Evolutionary conservation across 1,139 yeast genomes (phyloP).

Genomic region (Arxiozyma slooffiae): DNA sequence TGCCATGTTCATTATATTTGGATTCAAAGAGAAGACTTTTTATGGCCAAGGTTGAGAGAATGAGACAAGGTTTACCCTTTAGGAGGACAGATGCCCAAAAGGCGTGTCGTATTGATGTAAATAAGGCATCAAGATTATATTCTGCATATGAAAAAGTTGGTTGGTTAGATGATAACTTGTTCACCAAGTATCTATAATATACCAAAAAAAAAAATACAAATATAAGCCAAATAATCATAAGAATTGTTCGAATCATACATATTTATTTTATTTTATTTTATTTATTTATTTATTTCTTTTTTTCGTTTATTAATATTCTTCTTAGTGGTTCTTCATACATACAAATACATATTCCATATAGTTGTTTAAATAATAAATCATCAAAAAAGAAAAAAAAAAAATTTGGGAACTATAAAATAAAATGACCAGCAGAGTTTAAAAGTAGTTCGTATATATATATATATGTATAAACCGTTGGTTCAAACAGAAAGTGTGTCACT

Average conservation of each 20-base stretch:
- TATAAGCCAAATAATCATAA: background rate
- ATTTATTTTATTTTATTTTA: too few species aligned
- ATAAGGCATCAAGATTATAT: slow-evolving; percentile 84
- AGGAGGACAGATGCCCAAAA: slow-evolving; percentile 97
- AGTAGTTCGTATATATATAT: background rate
- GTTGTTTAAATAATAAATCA: background rate
- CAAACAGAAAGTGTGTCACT: too few species aligned
- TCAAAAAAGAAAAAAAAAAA: too few species aligned
- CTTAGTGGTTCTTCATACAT: background rate
- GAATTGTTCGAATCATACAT: background rate
- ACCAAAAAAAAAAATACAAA: background rate
- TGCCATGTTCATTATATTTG: slow-evolving; percentile 78
- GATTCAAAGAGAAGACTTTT: slow-evolving; percentile 89
- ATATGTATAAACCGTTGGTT: too few species aligned
- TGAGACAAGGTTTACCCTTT: slow-evolving; percentile 68
- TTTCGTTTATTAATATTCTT: too few species aligned
- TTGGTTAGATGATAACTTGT: slow-evolving; percentile 78
- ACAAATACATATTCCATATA: background rate
- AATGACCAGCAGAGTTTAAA: too few species aligned
- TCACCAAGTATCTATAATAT: slow-evolving; percentile 36
- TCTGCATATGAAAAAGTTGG: slow-evolving; percentile 94
- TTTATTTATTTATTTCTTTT: too few species aligned
- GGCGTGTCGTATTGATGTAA: slow-evolving; percentile 94
- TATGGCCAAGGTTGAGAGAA: slow-evolving; percentile 73
- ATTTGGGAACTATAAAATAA: too few species aligned